Evolutionary conservation across 2,329 filamentous ascomycete species (phyloP), one percentile per base, ranked within the genome.

Genomic region (Aspergillus texensis): DNA sequence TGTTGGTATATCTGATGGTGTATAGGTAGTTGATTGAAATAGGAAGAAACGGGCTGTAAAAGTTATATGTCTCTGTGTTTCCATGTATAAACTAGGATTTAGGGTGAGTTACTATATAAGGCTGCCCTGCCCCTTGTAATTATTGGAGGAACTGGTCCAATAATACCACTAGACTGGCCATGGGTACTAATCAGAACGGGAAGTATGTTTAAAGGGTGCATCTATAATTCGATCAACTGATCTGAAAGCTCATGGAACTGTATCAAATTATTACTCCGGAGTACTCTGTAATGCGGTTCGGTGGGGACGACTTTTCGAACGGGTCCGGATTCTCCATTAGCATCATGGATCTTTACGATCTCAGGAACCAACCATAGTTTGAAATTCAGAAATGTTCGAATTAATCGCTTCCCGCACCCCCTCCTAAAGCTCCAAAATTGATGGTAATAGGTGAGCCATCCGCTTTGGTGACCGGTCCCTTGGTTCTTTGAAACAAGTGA

Each of bases 301-400:
- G 43, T 46, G 43, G 57, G 32, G 57, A 45, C 30, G 16, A 41
- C 39, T n/a, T 12, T 19, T 41, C n/a, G n/a, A 58, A 41, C 30
- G n/a, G 57, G 57, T 59, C 57, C n/a, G 46, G 57, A 59, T 34
- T 32, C 57, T 52, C 45, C 43, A 48, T 48, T 26, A 50, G 43
- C n/a, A 45, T 45, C 41, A 45, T 21, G 26, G 39, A 46, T 46
- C 48, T 41, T 54, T 30, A 60, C 24, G 58, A 61, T 56, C 39
- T 32, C 50, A 45, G 50, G 50, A 60, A 26, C 50, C 50, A 45
- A 41, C 36, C 55, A 57, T 30, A 50, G 26, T 26, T 10, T 4
- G 21, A 26, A 12, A 3, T 28, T 16, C 6, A 16, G 26, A 16
- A 3, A 11, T 30, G 16, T 16, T 30, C 28, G 26, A 50, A 26